Conservation (phyloP, 2,329 filamentous ascomycete genomes). For the Cytospora piceicola region DNA sequence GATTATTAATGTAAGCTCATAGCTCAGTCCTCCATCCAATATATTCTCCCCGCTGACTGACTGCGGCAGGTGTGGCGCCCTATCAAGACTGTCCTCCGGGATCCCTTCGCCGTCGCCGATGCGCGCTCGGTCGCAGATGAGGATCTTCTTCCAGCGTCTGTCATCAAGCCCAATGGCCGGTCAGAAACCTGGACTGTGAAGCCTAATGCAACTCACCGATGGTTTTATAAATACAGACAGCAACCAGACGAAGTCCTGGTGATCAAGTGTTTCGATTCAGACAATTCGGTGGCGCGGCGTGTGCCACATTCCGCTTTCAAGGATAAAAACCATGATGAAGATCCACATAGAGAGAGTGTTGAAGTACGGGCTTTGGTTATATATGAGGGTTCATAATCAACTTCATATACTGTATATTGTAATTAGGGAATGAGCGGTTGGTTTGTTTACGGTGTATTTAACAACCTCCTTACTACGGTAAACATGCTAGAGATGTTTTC, state of each 20-base stretch:
- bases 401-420: no score
- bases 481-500: no score
- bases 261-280: conserved; percentile 64
- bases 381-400: background rate
- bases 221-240: conserved; percentile 57
- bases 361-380: conserved; percentile 28
- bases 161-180: conserved; percentile 39
- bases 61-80: conserved; percentile 48
- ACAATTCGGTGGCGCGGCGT: conserved; percentile 40
- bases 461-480: no score
- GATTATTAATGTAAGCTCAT: conserved; percentile 43
- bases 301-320: conserved; percentile 36
- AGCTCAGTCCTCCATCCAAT: no score
- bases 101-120: conserved; percentile 48
- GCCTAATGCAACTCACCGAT: conserved; percentile 35
- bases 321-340: conserved; percentile 43
- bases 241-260: conserved; percentile 58
- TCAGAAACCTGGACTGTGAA: conserved; percentile 22
- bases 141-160: conserved; percentile 45
- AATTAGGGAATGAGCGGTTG: no score
- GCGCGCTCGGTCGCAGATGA: conserved; percentile 42
- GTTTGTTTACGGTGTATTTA: no score
- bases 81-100: conserved; percentile 50
- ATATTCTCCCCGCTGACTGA: background rate
- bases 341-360: conserved; percentile 25